These are phyloP conservation scores for Blastomyces gilchristii DNA, from an alignment of 2,329 filamentous ascomycete species.

Conservation along the genomic window DNA sequence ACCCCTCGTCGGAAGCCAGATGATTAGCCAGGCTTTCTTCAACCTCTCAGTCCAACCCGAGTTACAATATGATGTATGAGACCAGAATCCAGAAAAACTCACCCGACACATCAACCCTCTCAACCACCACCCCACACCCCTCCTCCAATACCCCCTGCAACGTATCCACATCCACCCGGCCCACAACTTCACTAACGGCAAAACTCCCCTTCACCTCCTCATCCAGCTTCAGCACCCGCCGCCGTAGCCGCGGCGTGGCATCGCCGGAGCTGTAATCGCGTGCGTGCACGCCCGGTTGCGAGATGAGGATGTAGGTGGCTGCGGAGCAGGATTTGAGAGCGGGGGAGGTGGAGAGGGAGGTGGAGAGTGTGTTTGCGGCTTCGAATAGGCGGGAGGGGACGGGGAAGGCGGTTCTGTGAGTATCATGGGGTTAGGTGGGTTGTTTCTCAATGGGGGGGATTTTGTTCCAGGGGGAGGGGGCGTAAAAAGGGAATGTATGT, in stretches of 20 bases:
- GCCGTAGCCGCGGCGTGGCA: slow-evolving; percentile 45
- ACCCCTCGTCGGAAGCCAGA: neutral
- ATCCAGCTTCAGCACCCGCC: slow-evolving; percentile 39
- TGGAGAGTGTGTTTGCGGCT: slow-evolving; percentile 34
- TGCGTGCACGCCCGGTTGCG: slow-evolving; percentile 63
- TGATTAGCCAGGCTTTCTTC: neutral
- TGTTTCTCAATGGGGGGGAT: neutral
- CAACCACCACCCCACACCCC: slow-evolving; percentile 39
- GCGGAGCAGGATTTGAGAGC: slow-evolving; percentile 61
- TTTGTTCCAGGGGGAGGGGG: neutral
- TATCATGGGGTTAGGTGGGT: neutral
- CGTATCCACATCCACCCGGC: slow-evolving; percentile 36
- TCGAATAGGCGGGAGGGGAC: slow-evolving; percentile 34
- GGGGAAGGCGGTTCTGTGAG: neutral
- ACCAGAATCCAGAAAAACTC: slow-evolving; percentile 14
- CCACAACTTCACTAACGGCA: slow-evolving; percentile 45
- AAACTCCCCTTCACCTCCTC: slow-evolving; percentile 46
- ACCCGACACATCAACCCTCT: slow-evolving; percentile 34
- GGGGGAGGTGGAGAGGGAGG: slow-evolving; percentile 33
- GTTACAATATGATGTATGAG: neutral
- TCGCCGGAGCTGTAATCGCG: slow-evolving; percentile 52
- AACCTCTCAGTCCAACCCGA: neutral
- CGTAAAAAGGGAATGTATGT: no score
- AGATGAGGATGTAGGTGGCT: slow-evolving; percentile 64
- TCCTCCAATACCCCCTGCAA: slow-evolving; percentile 36